Base-by-base conservation (phyloP, 1,139 yeast genomes). In the Scheffersomyces cryptocercus region DNA sequence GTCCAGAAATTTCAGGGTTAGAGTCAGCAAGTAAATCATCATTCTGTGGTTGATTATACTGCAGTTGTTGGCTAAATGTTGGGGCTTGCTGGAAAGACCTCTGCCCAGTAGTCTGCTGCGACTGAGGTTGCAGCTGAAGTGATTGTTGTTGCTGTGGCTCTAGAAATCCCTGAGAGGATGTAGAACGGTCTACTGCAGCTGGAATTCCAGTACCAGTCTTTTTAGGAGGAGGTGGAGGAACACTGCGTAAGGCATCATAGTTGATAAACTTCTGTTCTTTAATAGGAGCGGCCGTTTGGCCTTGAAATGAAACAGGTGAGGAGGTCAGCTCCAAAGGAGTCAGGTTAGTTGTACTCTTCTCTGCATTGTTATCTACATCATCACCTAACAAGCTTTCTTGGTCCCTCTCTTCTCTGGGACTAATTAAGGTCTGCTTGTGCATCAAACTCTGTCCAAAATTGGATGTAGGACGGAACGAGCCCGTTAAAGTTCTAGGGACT, bases 381-480 rank as follows among this genome's bases (percentile, higher is more conserved):
- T 65, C 58, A 44, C 71, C 61, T 43, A 64, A 55, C 47, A 68
- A 56, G 44, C 57, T 61, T 31, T 59, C 62, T 48, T 61, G 53
- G 15, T 53, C 54, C 13, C 51, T 58, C 49, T 50, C 68, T 11
- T 58, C 54, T 28, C 44, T 47, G 7, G 63, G 54, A 16, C 59
- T 44, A 8, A 51, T 35, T 9, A 50, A 56, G 13, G 62, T 52
- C 35, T 66, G 71, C 40, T 65, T 68, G 35, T 67, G 59, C 48
- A 76, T 53, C 49, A 83, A 68, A 15, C 73, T 67, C 59, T 82
- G 90, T 20, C 95, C 95, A 68, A 86, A 86, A 29, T 72, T 67
- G 0, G 91, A 84, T 2, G 88, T 74, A 10, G 95, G 93, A 40
- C 61, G 68, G 62, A 73, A 65, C 40, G 76, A 58, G 46, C 71